A percentile compares a stretch with the other conserved stretches of the same genome.
Evolutionary conservation across 2,329 filamentous ascomycete genomes (phyloP).

Genomic region (Daldinia sp.): DNA sequence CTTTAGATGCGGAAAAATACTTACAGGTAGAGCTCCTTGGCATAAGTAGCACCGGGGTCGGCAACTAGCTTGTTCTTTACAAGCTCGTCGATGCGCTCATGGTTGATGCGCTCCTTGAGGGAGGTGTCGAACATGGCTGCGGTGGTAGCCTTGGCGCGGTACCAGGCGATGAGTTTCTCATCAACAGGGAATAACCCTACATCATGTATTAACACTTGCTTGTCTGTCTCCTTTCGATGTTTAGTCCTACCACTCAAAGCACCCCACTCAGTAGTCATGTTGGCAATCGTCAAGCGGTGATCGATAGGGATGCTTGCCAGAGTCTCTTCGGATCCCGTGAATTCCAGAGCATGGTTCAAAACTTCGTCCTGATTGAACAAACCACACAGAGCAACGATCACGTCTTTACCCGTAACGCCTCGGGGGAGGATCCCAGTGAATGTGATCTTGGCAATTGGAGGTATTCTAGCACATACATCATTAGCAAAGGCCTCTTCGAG

Average conservation of each 20-base stretch:
- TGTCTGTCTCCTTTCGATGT: too few species aligned
- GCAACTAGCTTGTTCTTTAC: constrained; percentile 74
- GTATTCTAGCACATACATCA: too few species aligned
- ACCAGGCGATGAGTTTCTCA: constrained; percentile 75
- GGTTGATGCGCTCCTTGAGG: constrained; percentile 72
- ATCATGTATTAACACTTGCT: too few species aligned
- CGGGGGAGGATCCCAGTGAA: not conserved
- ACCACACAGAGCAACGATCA: not conserved
- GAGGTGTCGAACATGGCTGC: constrained; percentile 70
- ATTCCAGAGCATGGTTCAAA: not conserved
- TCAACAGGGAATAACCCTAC: constrained; percentile 81
- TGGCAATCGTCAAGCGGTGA: constrained; percentile 77
- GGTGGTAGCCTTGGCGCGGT: constrained; percentile 79
- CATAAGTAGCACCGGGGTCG: constrained; percentile 82
- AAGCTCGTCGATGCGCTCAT: constrained; percentile 79
- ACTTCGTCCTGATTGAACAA: not conserved
- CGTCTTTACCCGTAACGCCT: not conserved
- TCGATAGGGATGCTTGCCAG: constrained; percentile 71
- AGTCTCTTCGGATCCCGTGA: not conserved
- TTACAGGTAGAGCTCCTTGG: constrained; percentile 80
- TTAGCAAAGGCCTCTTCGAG: too few species aligned
- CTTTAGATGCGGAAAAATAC: too few species aligned
- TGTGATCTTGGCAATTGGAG: not conserved
- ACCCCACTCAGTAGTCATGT: constrained; percentile 88
- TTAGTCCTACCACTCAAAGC: constrained; percentile 62